Evolutionary conservation across 2,329 filamentous ascomycete genomes (phyloP), one percentile per base, ranked within the genome.

Genomic region (Ophiosphaerella herpotricha): DNA sequence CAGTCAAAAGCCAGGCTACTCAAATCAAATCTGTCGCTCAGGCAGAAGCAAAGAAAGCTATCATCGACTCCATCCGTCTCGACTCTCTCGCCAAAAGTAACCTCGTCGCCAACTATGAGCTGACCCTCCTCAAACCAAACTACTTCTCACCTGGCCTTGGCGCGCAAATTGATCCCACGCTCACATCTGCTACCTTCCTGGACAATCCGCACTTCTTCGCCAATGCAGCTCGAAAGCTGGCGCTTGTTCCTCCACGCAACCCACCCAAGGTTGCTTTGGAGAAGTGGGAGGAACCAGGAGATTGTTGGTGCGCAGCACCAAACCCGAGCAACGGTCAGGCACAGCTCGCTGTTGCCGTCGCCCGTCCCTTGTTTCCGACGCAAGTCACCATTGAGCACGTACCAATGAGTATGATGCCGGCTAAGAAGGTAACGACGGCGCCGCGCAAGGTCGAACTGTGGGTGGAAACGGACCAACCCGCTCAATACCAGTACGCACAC

Each of bases 271-370:
- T 78, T 0, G 90, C 88, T 1, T 78, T 96, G 2, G 68, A 74
- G 1, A 74, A 78, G 3, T 96, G 92, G 91, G 78, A 85, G 8
- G 89, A 96, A 41, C 82, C 87, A 31, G 90, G 89, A 16, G 89
- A 97, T 54, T 95, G 91, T 73, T 97, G 91, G 89, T 97, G 93
- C 71, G 85, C 87, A 4, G 72, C 77, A 8, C 43, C 80, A 77
- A 60, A 56, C 21, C 55, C 52, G 0, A 74, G 79, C 13, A 78
- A 79, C 7, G 79, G 81, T 41, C 83, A 85, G 33, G 84, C 85
- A 2, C 82, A 85, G 45, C 76, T 97, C 13, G 83, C 82, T 7
- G 82, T 95, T 14, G 49, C 63, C 12, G 64, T 78, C 13, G 53
- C 64, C 4, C 61, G 66, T 6, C 57, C 60, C 1, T 68, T 80